These are phyloP conservation scores for Malassezia globosa DNA, from an alignment of 1,284 basidiomycete species.

Conservation along the genomic window DNA sequence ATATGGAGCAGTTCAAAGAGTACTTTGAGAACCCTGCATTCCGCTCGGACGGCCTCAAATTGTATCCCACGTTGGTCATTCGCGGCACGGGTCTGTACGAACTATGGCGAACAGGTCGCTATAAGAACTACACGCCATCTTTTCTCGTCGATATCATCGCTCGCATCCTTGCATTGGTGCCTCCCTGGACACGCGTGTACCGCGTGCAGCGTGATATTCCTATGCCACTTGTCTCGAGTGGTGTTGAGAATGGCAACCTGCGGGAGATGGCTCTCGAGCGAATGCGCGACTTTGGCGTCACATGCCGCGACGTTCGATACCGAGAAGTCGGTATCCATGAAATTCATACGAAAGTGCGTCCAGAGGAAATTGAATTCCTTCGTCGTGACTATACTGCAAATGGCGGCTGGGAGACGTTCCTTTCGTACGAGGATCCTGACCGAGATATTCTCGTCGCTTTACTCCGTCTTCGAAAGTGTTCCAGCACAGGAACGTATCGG, in stretches of 20 bases:
- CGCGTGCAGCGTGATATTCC: slow-evolving; percentile 56
- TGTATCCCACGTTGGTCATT: slow-evolving; percentile 96
- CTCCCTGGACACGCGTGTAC: slow-evolving; percentile 97
- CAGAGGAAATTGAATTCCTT: slow-evolving; percentile 91
- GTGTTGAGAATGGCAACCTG: slow-evolving; percentile 96
- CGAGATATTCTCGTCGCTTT: slow-evolving; percentile 91
- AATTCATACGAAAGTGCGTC: slow-evolving; percentile 93
- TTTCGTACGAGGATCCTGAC: slow-evolving; percentile 96
- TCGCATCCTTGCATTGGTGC: slow-evolving; percentile 85
- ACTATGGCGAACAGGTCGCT: slow-evolving; percentile 86
- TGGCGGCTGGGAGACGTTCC: slow-evolving; percentile 92
- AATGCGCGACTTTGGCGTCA: slow-evolving; percentile 97
- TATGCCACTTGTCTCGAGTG: slow-evolving; percentile 58
- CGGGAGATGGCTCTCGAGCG: slow-evolving; percentile 88
- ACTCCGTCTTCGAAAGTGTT: slow-evolving; percentile 83
- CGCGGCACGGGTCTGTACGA: slow-evolving; percentile 94
- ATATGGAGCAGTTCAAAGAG: slow-evolving; percentile 93
- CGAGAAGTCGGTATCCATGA: slow-evolving; percentile 98
- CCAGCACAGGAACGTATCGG: slow-evolving; percentile 87
- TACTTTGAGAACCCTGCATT: slow-evolving; percentile 99
- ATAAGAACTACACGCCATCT: slow-evolving; percentile 98
- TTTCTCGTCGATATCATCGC: slow-evolving; percentile 95
- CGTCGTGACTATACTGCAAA: slow-evolving; percentile 93
- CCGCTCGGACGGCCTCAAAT: slow-evolving; percentile 90
- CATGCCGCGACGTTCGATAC: slow-evolving; percentile 92